Conservation (phyloP, 2,329 filamentous ascomycete genomes). For the Xylaria sp. region DNA sequence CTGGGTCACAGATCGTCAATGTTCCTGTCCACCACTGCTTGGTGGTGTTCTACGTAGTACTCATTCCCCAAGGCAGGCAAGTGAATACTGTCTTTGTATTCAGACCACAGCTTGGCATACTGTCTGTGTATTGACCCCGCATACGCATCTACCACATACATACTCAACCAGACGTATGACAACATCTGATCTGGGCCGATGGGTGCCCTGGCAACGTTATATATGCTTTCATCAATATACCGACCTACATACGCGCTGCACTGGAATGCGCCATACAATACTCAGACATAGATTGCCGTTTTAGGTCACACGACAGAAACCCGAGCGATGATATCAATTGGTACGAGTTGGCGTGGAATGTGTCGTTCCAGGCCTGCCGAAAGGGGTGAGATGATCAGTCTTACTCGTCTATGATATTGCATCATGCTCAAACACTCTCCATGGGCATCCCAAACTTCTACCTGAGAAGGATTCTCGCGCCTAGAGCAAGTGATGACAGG, state of each 20-base stretch:
- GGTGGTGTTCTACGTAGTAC: too few relatives aligned
- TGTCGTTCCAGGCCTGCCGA: slow-evolving; percentile 33
- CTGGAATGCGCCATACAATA: slow-evolving; percentile 21
- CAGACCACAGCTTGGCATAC: too few relatives aligned
- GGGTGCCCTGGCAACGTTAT: slow-evolving; percentile 1
- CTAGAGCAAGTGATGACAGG: slow-evolving; percentile 31
- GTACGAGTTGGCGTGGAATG: slow-evolving; percentile 24
- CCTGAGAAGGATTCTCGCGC: slow-evolving; percentile 14
- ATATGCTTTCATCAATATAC: slow-evolving; percentile 17
- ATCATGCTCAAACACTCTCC: slow-evolving; percentile 30
- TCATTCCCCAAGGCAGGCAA: too few relatives aligned
- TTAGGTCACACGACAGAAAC: slow-evolving; percentile 31
- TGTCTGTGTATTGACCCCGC: too few relatives aligned
- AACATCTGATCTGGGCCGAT: background rate
- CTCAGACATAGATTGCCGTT: slow-evolving; percentile 29
- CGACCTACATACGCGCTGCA: slow-evolving; percentile 7
- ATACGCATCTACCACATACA: too few relatives aligned
- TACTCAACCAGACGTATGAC: background rate
- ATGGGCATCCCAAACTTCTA: too few relatives aligned
- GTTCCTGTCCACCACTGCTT: too few relatives aligned
- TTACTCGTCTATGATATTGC: slow-evolving; percentile 29
- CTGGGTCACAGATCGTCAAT: too few relatives aligned
- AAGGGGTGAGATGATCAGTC: slow-evolving; percentile 33
- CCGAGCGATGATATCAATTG: background rate
- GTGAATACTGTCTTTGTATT: too few relatives aligned